A percentile compares a stretch with the other conserved stretches of the same genome.
Conservation (phyloP, 306 rosid species). For the Corylus avellana region DNA sequence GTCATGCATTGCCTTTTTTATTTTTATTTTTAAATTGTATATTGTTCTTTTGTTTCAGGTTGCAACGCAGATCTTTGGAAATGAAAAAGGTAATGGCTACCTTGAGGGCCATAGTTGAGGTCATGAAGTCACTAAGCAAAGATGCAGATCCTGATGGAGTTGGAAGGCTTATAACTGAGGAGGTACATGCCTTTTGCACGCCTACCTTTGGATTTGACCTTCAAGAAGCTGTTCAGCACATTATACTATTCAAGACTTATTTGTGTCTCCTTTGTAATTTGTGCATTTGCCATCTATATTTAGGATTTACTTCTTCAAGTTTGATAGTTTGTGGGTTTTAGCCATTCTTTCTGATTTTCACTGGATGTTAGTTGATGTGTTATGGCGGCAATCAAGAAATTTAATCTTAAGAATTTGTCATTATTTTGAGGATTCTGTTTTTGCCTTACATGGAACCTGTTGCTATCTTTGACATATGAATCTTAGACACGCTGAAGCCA, state of each 20-base stretch:
- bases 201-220: constrained; percentile 24
- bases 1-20: neutral
- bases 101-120: constrained; percentile 85
- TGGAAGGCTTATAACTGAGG: constrained; percentile 79
- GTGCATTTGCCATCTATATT: constrained; percentile 16
- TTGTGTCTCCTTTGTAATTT: constrained; percentile 19
- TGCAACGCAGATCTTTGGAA: constrained; percentile 54
- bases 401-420: neutral
- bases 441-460: neutral
- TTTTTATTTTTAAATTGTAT: neutral
- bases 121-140: constrained; percentile 82
- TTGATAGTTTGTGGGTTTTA: neutral
- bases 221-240: constrained; percentile 8
- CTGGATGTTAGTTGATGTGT: constrained; percentile 14
- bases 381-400: neutral
- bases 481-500: neutral
- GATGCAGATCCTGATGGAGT: constrained; percentile 84
- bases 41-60: constrained; percentile 40
- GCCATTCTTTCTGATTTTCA: constrained; percentile 21
- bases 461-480: neutral
- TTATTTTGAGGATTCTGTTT: constrained; percentile 28
- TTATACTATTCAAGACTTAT: neutral
- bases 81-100: constrained; percentile 77
- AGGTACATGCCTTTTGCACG: constrained; percentile 52
- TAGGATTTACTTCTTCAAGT: neutral